A percentile compares a stretch with the other conserved stretches of the same genome.
Conservation (phyloP, 2,329 filamentous ascomycete genomes). For the Verticillium zaregamsianum region DNA sequence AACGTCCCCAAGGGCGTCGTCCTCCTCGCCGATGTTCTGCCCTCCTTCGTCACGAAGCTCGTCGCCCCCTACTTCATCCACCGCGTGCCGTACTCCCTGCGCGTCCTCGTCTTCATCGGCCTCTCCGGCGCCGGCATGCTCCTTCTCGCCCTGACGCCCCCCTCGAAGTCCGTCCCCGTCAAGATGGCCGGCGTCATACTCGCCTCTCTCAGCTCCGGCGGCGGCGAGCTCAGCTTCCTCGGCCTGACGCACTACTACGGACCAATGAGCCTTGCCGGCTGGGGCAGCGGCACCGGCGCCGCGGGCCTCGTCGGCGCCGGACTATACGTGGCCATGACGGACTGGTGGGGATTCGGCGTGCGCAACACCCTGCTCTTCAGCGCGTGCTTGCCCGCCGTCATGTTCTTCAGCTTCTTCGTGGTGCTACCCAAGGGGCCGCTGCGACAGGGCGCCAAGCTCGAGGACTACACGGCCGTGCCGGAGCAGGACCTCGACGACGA, state of each 20-base stretch:
- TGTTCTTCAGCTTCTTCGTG: conserved; percentile 83
- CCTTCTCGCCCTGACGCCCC: conserved; percentile 75
- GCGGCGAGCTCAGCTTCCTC: conserved; percentile 86
- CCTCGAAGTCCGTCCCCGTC: conserved; percentile 58
- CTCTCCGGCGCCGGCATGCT: conserved; percentile 86
- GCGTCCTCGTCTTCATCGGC: conserved; percentile 69
- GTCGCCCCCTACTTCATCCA: conserved; percentile 93
- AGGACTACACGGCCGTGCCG: conserved; percentile 51
- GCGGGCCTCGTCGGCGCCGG: conserved; percentile 85
- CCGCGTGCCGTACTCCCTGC: conserved; percentile 71
- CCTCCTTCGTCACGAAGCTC: conserved; percentile 84
- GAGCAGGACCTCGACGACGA: conserved; percentile 34
- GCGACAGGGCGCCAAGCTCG: conserved; percentile 35
- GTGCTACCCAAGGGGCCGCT: conserved; percentile 69
- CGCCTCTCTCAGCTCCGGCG: conserved; percentile 80
- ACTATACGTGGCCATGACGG: conserved; percentile 82
- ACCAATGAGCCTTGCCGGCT: conserved; percentile 78
- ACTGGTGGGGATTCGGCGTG: conserved; percentile 71
- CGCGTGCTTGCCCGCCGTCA: conserved; percentile 73
- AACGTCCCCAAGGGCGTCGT: conserved; percentile 89
- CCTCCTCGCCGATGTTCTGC: conserved; percentile 86
- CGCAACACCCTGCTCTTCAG: conserved; percentile 70
- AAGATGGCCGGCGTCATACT: conserved; percentile 83
- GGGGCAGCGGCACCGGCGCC: conserved; percentile 88
- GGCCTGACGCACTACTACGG: conserved; percentile 93